phyloP scores from a whole-genome alignment of 148 eudicot genomes.

The Rhododendron griersonianum region DNA sequence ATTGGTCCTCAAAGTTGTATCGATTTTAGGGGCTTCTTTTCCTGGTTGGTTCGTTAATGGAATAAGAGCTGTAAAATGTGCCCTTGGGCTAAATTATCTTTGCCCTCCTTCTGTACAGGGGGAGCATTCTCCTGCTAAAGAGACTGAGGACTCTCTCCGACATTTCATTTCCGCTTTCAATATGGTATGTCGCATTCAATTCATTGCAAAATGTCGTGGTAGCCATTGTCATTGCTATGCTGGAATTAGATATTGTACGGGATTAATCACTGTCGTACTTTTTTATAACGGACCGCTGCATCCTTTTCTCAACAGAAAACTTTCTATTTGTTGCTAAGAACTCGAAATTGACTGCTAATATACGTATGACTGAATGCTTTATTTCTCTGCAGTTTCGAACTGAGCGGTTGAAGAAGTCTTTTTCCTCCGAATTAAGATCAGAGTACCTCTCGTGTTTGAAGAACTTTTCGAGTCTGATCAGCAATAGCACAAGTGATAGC shows the following conservation, averaged over 20 bases:
- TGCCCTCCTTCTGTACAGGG: constrained; percentile 27
- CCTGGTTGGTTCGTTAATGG: not conserved
- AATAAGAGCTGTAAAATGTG: not conserved
- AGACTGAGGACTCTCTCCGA: constrained; percentile 47
- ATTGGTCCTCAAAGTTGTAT: not conserved
- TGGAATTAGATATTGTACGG: not conserved
- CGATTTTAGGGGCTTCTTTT: not conserved
- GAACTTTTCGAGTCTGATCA: constrained; percentile 33
- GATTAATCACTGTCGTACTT: not conserved
- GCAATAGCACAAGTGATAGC: constrained; percentile 11
- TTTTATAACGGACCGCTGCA: not conserved
- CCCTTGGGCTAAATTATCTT: not conserved
- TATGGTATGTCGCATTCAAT: constrained; percentile 42
- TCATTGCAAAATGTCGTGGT: not conserved
- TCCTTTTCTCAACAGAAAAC: not conserved
- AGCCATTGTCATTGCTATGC: not conserved
- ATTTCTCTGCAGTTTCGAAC: constrained; percentile 39
- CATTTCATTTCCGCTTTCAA: constrained; percentile 60
- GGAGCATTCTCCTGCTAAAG: constrained; percentile 21
- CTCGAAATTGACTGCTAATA: not conserved
- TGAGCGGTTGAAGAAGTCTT: constrained; percentile 21
- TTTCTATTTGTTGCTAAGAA: not conserved
- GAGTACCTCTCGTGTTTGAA: constrained; percentile 62
- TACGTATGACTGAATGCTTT: not conserved
- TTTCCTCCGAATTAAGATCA: constrained; percentile 29